Conservation (phyloP, 108 stramenopile genomes). For the Nitzschia inconspicua region DNA sequence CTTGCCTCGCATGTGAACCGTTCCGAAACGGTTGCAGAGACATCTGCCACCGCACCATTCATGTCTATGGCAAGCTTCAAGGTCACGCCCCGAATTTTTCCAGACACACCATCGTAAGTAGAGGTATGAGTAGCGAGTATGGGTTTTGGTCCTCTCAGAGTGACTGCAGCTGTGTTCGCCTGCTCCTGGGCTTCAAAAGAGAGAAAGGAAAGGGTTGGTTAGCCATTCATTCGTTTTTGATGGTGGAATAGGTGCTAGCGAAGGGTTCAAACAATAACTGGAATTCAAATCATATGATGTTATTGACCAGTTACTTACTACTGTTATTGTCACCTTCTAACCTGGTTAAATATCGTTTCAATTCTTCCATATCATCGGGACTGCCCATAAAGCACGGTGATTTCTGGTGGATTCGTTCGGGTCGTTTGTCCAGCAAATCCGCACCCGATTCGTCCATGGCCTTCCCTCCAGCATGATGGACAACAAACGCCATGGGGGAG, state of each 20-base stretch:
- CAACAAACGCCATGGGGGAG: constrained; percentile 93
- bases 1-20: constrained; percentile 72
- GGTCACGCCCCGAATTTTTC: too few relatives aligned
- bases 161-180: too few relatives aligned
- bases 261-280: too few relatives aligned
- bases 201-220: too few relatives aligned
- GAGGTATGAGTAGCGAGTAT: too few relatives aligned
- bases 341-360: constrained; percentile 47
- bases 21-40: constrained; percentile 38
- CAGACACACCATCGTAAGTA: too few relatives aligned
- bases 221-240: too few relatives aligned
- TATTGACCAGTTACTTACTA: not conserved
- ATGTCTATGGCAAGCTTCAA: constrained; percentile 79
- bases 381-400: constrained; percentile 83
- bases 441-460: constrained; percentile 49
- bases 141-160: too few relatives aligned
- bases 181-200: too few relatives aligned
- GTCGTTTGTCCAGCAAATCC: constrained; percentile 52
- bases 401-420: constrained; percentile 73
- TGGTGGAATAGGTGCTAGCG: too few relatives aligned
- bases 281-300: too few relatives aligned
- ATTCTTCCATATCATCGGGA: constrained; percentile 80
- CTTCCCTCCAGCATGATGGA: constrained; percentile 91
- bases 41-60: constrained; percentile 63
- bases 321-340: not conserved